A percentile compares a stretch with the other conserved stretches of the same genome.
phyloP scores from a whole-genome alignment of 2,329 filamentous ascomycete species.

The Beauveria rudraprayagi region DNA sequence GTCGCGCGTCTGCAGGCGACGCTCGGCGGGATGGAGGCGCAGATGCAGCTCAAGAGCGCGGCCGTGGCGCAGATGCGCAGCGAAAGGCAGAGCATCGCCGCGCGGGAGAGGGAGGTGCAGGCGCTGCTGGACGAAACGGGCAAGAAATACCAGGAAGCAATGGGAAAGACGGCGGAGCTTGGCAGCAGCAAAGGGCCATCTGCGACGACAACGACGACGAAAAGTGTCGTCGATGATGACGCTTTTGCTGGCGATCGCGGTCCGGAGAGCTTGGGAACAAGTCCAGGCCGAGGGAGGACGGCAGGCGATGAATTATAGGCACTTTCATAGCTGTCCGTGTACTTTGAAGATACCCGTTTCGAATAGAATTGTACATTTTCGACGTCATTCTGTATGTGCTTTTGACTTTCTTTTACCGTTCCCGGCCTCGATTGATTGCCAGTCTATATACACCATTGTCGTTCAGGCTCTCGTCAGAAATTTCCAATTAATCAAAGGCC shows the following conservation, averaged over 20 bases:
- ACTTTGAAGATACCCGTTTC: background rate
- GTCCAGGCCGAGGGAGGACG: slow-evolving; percentile 16
- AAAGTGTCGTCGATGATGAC: slow-evolving; percentile 16
- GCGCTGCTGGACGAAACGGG: slow-evolving; percentile 72
- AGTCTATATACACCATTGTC: background rate
- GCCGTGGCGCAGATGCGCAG: slow-evolving; percentile 58
- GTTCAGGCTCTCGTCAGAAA: background rate
- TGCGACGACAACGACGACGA: background rate
- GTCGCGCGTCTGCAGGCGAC: slow-evolving; percentile 55
- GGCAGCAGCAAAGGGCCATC: background rate
- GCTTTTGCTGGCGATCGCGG: slow-evolving; percentile 26
- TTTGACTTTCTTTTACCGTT: background rate
- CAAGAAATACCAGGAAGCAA: slow-evolving; percentile 45
- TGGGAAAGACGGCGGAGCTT: slow-evolving; percentile 22
- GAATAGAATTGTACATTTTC: background rate
- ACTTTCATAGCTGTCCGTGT: background rate
- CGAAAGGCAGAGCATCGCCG: slow-evolving; percentile 60
- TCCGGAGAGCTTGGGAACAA: slow-evolving; percentile 28
- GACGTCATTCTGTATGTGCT: background rate
- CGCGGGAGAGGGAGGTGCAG: slow-evolving; percentile 73
- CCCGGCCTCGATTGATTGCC: background rate
- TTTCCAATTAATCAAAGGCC: too few relatives aligned
- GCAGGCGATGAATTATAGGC: background rate
- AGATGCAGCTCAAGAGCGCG: slow-evolving; percentile 51
- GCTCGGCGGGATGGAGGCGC: slow-evolving; percentile 54